phyloP scores from a whole-genome alignment of 139 green algal genomes.

The Chlorella sorokiniana region DNA sequence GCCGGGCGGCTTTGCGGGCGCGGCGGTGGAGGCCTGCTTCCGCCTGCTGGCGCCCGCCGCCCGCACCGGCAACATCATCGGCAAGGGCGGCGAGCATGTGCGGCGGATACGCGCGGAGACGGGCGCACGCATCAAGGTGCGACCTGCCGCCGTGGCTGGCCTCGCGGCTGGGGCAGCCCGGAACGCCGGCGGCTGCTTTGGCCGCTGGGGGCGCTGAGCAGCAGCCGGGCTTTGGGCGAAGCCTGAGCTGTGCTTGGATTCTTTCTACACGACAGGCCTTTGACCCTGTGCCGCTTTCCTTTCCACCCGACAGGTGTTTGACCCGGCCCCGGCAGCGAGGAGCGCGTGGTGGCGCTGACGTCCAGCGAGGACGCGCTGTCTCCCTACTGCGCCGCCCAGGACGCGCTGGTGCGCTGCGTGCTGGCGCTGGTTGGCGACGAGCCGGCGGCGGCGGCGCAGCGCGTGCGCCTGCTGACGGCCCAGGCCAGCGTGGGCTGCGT shows the following conservation, averaged over 20 bases:
- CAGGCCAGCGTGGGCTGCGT: slow-evolving; percentile 32
- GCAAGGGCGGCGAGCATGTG: slow-evolving; percentile 43
- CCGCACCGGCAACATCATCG: slow-evolving; percentile 42
- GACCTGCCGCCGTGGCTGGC: background rate
- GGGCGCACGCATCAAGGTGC: slow-evolving; percentile 44
- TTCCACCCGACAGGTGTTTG: slow-evolving; percentile 12
- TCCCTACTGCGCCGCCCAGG: slow-evolving; percentile 49
- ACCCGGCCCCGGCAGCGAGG: slow-evolving; percentile 32
- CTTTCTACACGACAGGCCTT: background rate
- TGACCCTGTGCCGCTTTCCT: background rate
- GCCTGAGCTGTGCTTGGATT: no score
- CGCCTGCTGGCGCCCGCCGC: slow-evolving; percentile 37
- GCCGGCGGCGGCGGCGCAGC: background rate
- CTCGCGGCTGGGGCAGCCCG: no score
- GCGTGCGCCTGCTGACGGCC: slow-evolving; percentile 38
- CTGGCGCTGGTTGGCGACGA: slow-evolving; percentile 40
- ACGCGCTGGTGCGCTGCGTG: slow-evolving; percentile 47
- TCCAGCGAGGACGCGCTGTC: slow-evolving; percentile 39
- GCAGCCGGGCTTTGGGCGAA: no score
- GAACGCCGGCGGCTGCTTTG: no score
- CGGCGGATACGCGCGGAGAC: slow-evolving; percentile 40
- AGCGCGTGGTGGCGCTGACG: slow-evolving; percentile 44
- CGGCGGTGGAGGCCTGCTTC: slow-evolving; percentile 39
- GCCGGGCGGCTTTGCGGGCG: background rate
- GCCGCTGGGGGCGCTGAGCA: no score